Evolutionary conservation across 176 grass and related monocot species (phyloP), one percentile per base, ranked within the genome.

Genomic region (Rhynchospora tenuis): DNA sequence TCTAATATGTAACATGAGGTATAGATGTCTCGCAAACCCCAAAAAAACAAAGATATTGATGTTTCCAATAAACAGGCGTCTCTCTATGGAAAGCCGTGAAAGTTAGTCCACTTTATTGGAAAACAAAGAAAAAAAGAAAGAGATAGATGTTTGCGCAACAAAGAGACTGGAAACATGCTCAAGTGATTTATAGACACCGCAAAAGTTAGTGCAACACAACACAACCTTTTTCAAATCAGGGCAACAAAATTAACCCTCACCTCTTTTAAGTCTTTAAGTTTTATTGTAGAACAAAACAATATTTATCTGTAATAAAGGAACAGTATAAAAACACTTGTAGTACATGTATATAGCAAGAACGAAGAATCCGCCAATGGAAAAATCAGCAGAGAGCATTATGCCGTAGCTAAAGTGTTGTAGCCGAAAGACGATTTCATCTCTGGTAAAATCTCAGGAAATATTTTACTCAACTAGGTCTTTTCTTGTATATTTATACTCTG

Each of bases 291-390:
- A 46, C 27, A 47, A 70, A 5, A 22, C 26, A 50, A 73, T 26
- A 26, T 73, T 14, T 23, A n/a, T 50, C n/a, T 50, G 26, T 26
- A 2, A 66, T 27, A 48, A 8, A 14, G 28, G 11, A 51, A 75
- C 47, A 75, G 22, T 22, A 51, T 22, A 55, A 54, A 54, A 51
- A 29, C 2, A n/a, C 17, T n/a, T 10, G 1, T 12, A 9, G 22
- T 29, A 76, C 5, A 38, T 38, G 33, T 38, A 27, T 76, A 76
- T 17, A 55, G 2, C 26, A 23, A 55, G 17, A 28, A 17, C 24
- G 55, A 76, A 28, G 24, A 76, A 54, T 29, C 48, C 29, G 48
- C 73, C 73, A 76, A 76, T 76, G 10, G 55, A 75, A 55, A 55
- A 24, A 42, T 68, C 15, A 14, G 73, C 48, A 76, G 73, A 55